Conservation (phyloP, 176 grass and related monocot genomes). For the Triticum turgidum region DNA sequence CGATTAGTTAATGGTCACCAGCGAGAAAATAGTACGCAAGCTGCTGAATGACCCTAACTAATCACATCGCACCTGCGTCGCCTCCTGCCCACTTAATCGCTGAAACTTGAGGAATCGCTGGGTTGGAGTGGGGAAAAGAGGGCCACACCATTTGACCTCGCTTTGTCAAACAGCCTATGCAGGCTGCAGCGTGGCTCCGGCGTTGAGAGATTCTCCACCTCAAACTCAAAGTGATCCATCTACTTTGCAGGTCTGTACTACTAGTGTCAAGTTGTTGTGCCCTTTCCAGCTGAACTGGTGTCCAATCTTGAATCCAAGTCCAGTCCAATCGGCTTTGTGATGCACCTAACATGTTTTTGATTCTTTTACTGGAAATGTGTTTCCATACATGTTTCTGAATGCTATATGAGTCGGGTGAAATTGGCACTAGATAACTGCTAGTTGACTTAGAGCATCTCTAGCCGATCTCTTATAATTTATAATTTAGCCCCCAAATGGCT, state of each 20-base stretch:
- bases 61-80: slow-evolving; percentile 33
- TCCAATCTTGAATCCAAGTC: not conserved
- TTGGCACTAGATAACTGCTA: too few species aligned
- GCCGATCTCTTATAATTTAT: too few species aligned
- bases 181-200: not conserved
- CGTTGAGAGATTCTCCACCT: not conserved
- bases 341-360: not conserved
- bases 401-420: too few species aligned
- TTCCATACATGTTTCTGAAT: too few species aligned
- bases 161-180: slow-evolving; percentile 43
- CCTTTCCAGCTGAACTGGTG: slow-evolving; percentile 17
- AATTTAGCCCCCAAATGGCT: too few species aligned
- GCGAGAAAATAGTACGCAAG: slow-evolving; percentile 6
- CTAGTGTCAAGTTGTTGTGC: not conserved
- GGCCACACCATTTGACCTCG: slow-evolving; percentile 13
- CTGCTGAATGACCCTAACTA: slow-evolving; percentile 37
- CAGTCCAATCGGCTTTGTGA: not conserved
- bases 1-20: slow-evolving; percentile 16
- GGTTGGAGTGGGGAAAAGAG: slow-evolving; percentile 24
- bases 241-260: not conserved
- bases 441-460: too few species aligned
- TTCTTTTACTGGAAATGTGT: not conserved
- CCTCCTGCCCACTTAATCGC: slow-evolving; percentile 42
- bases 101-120: slow-evolving; percentile 37
- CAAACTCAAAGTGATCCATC: not conserved